Conservation (phyloP, 2,329 filamentous ascomycete species). For the Endocalyx cinctus region DNA sequence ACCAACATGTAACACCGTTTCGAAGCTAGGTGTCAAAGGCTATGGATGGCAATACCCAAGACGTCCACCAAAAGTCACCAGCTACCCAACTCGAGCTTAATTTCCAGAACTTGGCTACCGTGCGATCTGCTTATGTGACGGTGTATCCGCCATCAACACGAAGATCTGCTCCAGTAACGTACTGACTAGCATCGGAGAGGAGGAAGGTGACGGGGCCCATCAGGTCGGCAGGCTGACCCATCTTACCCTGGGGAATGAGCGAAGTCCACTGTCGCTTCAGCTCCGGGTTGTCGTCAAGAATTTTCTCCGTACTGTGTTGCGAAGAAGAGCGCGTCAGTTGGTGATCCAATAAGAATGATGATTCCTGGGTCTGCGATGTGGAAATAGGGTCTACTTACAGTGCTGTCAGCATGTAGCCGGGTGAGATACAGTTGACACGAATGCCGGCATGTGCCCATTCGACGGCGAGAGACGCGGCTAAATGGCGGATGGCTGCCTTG, state of each 20-base stretch:
- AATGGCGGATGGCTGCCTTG: constrained; percentile 86
- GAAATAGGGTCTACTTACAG: too few species aligned
- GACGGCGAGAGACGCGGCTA: constrained; percentile 82
- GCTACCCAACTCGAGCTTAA: too few species aligned
- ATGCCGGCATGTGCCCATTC: constrained; percentile 90
- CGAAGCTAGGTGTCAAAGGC: too few species aligned
- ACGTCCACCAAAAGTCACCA: too few species aligned
- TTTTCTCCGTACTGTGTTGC: constrained; percentile 73
- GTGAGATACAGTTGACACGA: constrained; percentile 90
- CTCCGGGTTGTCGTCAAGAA: constrained; percentile 87
- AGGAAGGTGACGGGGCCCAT: constrained; percentile 91
- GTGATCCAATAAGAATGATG: background rate
- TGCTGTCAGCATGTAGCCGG: constrained; percentile 94
- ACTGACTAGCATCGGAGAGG: constrained; percentile 71
- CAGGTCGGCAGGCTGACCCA: constrained; percentile 86
- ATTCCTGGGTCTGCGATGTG: too few species aligned
- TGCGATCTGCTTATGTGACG: constrained; percentile 66
- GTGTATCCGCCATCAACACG: constrained; percentile 87
- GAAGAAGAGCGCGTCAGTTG: constrained; percentile 9
- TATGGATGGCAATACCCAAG: too few species aligned
- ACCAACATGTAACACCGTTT: too few species aligned
- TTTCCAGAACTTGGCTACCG: too few species aligned
- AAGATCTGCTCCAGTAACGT: constrained; percentile 70
- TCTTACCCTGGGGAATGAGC: constrained; percentile 86
- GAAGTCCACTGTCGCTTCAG: constrained; percentile 88